Evolutionary conservation across 108 stramenopile genomes (phyloP).

Genomic region (Pseudonitzschia multiseries): DNA sequence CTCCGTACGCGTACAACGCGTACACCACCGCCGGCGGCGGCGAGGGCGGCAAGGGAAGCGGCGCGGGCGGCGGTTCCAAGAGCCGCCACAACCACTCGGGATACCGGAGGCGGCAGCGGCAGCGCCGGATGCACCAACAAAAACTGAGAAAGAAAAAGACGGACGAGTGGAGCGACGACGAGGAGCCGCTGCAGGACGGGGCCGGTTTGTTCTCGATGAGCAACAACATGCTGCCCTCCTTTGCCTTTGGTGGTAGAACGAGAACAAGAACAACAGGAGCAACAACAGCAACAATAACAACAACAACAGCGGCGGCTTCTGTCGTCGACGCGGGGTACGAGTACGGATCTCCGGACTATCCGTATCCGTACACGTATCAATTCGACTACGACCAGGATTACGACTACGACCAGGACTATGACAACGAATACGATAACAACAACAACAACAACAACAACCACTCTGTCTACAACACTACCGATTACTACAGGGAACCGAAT

Average conservation of each 20-base stretch:
- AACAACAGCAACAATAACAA: too few species aligned
- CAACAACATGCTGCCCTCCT: neutral
- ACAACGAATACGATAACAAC: constrained; percentile 1
- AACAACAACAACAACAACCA: neutral
- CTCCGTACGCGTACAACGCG: neutral
- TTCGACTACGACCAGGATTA: neutral
- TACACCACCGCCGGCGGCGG: neutral
- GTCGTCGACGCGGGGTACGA: neutral
- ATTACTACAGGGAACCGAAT: constrained; percentile 23
- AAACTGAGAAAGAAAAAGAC: constrained; percentile 59
- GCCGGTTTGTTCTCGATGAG: constrained; percentile 9
- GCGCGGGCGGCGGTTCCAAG: neutral
- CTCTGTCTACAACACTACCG: neutral
- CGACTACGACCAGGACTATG: neutral
- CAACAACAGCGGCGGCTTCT: neutral
- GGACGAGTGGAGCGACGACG: constrained; percentile 75
- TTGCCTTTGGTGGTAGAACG: neutral
- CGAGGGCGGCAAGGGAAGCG: neutral
- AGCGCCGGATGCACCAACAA: constrained; percentile 25
- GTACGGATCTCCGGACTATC: neutral
- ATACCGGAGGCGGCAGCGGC: constrained; percentile 30
- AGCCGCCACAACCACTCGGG: neutral
- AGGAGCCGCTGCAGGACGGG: constrained; percentile 37
- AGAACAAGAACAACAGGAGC: neutral
- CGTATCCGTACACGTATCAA: neutral